Conservation (phyloP, 1,284 basidiomycete genomes). For the Ganoderma boninense region DNA sequence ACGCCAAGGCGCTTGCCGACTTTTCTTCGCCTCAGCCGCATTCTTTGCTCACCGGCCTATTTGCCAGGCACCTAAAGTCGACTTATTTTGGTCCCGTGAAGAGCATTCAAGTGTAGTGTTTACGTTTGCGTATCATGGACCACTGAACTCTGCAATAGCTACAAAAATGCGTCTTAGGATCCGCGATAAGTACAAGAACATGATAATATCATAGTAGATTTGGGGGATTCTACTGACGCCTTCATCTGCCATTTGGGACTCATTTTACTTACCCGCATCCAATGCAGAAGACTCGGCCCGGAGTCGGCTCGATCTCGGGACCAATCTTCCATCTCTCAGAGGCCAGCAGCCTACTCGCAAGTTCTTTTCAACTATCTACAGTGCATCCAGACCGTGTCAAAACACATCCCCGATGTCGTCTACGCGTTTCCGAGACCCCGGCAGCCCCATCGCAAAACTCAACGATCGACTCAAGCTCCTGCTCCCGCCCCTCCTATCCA, state of each 20-base stretch:
- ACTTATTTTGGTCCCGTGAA: conserved; percentile 73
- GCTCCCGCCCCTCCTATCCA: conserved; percentile 32
- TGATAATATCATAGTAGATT: too few relatives aligned
- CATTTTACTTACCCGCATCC: too few relatives aligned
- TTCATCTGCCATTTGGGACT: too few relatives aligned
- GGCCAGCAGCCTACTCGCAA: too few relatives aligned
- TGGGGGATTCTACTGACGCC: too few relatives aligned
- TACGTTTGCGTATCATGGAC: background rate
- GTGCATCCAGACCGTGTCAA: background rate
- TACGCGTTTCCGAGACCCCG: background rate
- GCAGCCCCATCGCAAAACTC: background rate
- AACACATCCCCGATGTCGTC: background rate
- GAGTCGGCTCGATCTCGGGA: too few relatives aligned
- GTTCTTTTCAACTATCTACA: background rate
- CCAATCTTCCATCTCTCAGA: too few relatives aligned
- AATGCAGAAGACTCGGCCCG: too few relatives aligned
- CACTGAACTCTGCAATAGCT: background rate
- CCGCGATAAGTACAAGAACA: too few relatives aligned
- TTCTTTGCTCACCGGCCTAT: background rate
- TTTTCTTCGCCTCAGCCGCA: background rate
- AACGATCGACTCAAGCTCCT: conserved; percentile 12
- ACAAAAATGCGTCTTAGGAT: too few relatives aligned
- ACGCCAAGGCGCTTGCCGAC: too few relatives aligned
- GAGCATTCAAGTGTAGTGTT: conserved; percentile 46
- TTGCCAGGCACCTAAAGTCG: conserved; percentile 55